These are phyloP conservation scores for Rhizoctonia solani DNA, from an alignment of 1,284 basidiomycete species.

Conservation along the genomic window DNA sequence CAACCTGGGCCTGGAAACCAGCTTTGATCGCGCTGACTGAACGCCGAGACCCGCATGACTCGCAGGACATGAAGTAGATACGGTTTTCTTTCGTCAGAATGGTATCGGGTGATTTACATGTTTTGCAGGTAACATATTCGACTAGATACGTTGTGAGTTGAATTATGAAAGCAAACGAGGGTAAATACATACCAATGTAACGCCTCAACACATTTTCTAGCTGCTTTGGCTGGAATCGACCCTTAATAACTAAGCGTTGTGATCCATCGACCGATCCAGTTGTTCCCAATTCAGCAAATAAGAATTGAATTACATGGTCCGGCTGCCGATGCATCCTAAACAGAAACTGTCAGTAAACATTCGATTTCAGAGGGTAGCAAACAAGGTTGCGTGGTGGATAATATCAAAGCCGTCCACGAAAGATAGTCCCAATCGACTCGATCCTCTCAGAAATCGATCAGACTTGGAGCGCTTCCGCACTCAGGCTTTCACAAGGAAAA, in stretches of 20 bases:
- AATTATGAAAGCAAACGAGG: background rate
- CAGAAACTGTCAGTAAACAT: no score
- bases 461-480: no score
- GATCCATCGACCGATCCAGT: slow-evolving; percentile 94
- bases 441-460: no score
- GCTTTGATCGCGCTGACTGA: slow-evolving; percentile 98
- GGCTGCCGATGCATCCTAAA: slow-evolving; percentile 89
- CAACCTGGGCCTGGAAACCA: slow-evolving; percentile 97
- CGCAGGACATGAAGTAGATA: slow-evolving; percentile 98
- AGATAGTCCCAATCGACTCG: no score
- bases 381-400: no score
- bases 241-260: slow-evolving; percentile 93
- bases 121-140: slow-evolving; percentile 99
- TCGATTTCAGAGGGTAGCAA: no score
- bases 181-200: slow-evolving; percentile 78
- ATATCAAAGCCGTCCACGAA: no score
- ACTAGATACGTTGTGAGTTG: slow-evolving; percentile 55
- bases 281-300: slow-evolving; percentile 98
- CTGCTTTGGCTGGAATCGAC: slow-evolving; percentile 98
- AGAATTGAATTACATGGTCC: slow-evolving; percentile 98
- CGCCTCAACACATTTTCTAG: slow-evolving; percentile 96
- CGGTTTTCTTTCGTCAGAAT: slow-evolving; percentile 96
- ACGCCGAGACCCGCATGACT: slow-evolving; percentile 88
- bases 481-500: no score
- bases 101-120: slow-evolving; percentile 98